Evolutionary conservation across 2,329 filamentous ascomycete species (phyloP).

Genomic region (Escovopsis sp.): DNA sequence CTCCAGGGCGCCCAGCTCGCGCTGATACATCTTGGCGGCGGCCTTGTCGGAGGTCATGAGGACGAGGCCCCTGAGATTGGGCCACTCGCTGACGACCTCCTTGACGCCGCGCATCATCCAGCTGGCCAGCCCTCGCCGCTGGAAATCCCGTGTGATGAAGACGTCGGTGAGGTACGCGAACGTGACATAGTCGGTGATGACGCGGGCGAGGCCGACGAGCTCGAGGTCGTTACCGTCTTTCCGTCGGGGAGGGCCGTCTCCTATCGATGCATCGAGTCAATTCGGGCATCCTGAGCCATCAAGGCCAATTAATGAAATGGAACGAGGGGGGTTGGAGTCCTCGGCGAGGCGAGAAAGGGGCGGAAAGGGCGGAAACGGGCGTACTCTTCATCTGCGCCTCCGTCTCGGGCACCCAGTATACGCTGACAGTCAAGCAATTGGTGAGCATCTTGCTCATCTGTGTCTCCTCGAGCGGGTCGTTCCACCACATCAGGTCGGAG

Average conservation of each 20-base stretch:
- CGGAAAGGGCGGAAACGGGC: slow-evolving; percentile 9
- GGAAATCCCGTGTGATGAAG: slow-evolving; percentile 45
- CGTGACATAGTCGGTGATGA: slow-evolving; percentile 56
- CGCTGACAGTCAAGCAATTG: slow-evolving; percentile 44
- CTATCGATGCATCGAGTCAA: slow-evolving; percentile 9
- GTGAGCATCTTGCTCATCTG: slow-evolving; percentile 36
- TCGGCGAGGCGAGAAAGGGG: background rate
- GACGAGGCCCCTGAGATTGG: slow-evolving; percentile 43
- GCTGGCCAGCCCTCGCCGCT: slow-evolving; percentile 45
- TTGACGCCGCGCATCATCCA: slow-evolving; percentile 50
- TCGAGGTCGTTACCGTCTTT: slow-evolving; percentile 17
- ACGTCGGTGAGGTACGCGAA: slow-evolving; percentile 56
- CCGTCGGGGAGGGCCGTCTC: slow-evolving; percentile 16
- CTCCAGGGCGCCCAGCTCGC: slow-evolving; percentile 29
- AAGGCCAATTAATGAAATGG: background rate
- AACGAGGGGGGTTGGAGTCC: background rate
- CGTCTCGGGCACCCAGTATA: slow-evolving; percentile 33
- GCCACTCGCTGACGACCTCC: slow-evolving; percentile 40
- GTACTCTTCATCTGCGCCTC: slow-evolving; percentile 24
- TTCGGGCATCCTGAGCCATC: too few species aligned
- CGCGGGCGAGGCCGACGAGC: slow-evolving; percentile 30
- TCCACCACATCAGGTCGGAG: slow-evolving; percentile 48
- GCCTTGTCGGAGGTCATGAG: slow-evolving; percentile 33
- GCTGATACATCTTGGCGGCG: slow-evolving; percentile 30
- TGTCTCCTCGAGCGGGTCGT: slow-evolving; percentile 32